These are phyloP conservation scores for Helenozyma rhizophorensis DNA, from an alignment of 805 yeast species.

Conservation along the genomic window DNA sequence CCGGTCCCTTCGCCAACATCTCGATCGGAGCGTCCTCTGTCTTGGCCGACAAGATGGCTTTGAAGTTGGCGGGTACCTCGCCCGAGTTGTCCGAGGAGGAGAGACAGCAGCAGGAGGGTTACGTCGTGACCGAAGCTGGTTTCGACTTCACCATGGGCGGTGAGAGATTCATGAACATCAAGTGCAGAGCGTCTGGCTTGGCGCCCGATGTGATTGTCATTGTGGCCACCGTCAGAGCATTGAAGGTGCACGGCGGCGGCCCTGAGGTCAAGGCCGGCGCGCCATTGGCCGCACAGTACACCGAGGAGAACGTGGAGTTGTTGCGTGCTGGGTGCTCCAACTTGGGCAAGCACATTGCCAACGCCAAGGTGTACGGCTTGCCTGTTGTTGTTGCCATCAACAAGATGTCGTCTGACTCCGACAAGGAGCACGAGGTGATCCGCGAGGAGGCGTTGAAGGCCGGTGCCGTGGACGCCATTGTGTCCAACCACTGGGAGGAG, in stretches of 20 bases:
- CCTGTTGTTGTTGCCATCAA: constrained; percentile 83
- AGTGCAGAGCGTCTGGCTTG: constrained; percentile 77
- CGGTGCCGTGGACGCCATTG: constrained; percentile 76
- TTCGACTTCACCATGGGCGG: constrained; percentile 93
- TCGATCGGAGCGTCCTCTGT: constrained; percentile 85
- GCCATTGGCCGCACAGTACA: constrained; percentile 68
- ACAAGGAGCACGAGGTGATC: constrained; percentile 63
- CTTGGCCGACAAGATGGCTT: constrained; percentile 76
- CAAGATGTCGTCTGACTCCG: constrained; percentile 71
- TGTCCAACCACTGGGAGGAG: constrained; percentile 81
- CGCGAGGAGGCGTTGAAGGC: constrained; percentile 65
- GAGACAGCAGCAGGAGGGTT: constrained; percentile 55
- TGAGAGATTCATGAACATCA: constrained; percentile 78
- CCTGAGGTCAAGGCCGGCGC: constrained; percentile 86
- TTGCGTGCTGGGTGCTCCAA: constrained; percentile 69
- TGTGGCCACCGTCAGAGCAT: constrained; percentile 81
- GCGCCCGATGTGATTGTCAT: constrained; percentile 73
- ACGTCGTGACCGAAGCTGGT: constrained; percentile 84
- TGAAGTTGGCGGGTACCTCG: constrained; percentile 69
- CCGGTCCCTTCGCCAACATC: constrained; percentile 86
- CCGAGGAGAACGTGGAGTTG: constrained; percentile 65
- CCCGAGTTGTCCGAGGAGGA: constrained; percentile 40
- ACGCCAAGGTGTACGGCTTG: constrained; percentile 66
- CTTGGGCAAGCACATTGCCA: constrained; percentile 70
- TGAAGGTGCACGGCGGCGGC: constrained; percentile 86